Conservation (phyloP, 2,329 filamentous ascomycete genomes). For the Pseudocercospora pini-densiflorae region DNA sequence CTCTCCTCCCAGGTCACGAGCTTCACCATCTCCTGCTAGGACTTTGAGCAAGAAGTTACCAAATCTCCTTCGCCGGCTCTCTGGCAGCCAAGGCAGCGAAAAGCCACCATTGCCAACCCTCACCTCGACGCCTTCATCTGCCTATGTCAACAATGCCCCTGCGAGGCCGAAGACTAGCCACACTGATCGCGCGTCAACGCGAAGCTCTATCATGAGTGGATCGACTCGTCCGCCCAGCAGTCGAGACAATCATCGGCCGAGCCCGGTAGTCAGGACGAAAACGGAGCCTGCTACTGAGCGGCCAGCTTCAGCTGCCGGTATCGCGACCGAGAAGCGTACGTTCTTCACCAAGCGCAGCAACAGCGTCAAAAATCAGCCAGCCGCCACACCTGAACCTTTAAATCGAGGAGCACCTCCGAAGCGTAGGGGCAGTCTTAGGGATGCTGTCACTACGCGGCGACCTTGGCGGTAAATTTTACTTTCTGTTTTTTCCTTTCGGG, state of each 20-base stretch:
- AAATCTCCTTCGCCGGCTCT: slow-evolving; percentile 40
- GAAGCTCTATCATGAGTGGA: slow-evolving; percentile 4
- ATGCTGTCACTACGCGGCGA: slow-evolving; percentile 26
- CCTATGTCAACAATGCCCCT: slow-evolving; percentile 19
- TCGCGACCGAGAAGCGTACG: slow-evolving; percentile 20
- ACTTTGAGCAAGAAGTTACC: slow-evolving; percentile 38
- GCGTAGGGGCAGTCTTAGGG: slow-evolving; percentile 32
- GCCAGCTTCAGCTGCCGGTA: slow-evolving; percentile 24
- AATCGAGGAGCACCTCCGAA: slow-evolving; percentile 15
- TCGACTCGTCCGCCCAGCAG: slow-evolving; percentile 18
- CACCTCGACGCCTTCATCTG: slow-evolving; percentile 29
- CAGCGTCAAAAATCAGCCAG: slow-evolving; percentile 18
- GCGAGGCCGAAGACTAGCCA: slow-evolving; percentile 31
- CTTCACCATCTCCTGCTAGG: slow-evolving; percentile 32
- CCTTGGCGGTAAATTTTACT: slow-evolving; percentile 27
- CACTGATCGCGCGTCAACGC: slow-evolving; percentile 18
- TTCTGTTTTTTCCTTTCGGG: background rate
- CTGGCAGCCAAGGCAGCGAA: slow-evolving; percentile 31
- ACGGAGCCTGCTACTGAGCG: slow-evolving; percentile 21
- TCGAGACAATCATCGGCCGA: slow-evolving; percentile 18
- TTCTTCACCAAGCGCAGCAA: slow-evolving; percentile 27
- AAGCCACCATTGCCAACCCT: slow-evolving; percentile 26
- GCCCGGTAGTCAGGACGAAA: slow-evolving; percentile 20
- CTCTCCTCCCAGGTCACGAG: slow-evolving; percentile 22
- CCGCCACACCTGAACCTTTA: background rate